Conservation (phyloP, 257 asterid genomes). For the Solanum piurae region DNA sequence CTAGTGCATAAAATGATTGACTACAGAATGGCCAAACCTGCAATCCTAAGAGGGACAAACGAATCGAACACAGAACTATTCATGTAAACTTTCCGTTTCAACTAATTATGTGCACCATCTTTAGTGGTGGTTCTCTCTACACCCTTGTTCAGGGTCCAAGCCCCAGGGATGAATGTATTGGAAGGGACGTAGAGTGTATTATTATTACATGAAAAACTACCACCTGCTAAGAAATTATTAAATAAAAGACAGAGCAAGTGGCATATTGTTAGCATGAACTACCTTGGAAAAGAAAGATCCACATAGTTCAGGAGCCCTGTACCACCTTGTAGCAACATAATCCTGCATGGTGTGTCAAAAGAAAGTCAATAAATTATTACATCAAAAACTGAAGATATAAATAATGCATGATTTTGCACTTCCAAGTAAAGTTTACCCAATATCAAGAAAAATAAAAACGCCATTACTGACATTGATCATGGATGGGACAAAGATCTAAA, state of each 20-base stretch:
- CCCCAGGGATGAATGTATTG: background rate
- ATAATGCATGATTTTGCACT: background rate
- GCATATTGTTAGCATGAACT: slow-evolving; percentile 2
- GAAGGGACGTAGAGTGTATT: background rate
- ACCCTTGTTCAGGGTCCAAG: background rate
- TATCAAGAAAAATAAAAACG: background rate
- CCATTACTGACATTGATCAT: background rate
- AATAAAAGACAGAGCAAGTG: background rate
- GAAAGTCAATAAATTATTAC: background rate
- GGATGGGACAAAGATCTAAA: background rate
- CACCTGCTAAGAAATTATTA: background rate
- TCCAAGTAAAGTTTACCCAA: background rate
- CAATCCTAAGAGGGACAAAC: background rate
- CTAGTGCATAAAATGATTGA: background rate
- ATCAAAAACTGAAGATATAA: background rate
- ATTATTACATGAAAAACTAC: background rate
- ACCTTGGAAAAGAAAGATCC: slow-evolving; percentile 98
- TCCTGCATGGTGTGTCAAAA: slow-evolving; percentile 44
- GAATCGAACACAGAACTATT: background rate
- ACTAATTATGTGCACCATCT: background rate
- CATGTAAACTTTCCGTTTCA: background rate
- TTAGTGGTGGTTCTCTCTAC: background rate
- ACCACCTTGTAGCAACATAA: slow-evolving; percentile 99
- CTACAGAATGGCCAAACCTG: background rate
- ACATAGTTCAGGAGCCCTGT: slow-evolving; percentile 96